Evolutionary conservation across 1,284 basidiomycete species (phyloP), one percentile per base, ranked within the genome.

Genomic region (Puccinia triticina): DNA sequence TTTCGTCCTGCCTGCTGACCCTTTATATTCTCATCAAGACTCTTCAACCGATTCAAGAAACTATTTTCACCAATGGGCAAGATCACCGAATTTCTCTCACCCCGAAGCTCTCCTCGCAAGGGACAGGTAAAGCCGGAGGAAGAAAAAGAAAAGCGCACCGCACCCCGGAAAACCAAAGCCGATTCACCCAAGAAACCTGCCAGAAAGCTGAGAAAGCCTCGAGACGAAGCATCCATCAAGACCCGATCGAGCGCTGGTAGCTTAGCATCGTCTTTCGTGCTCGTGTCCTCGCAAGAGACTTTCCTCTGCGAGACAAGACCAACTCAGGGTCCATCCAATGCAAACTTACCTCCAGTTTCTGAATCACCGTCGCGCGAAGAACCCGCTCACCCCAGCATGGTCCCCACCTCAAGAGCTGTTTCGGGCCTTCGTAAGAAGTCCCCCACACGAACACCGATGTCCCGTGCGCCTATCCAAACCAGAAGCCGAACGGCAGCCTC

Each of bases 301-400:
- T 66, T 66, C 18, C 34, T 66, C 18, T 66, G 61, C n/a, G 61
- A 66, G 3, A 18, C 61, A 66, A 61, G 29, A 61, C 59, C 59
- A 23, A 32, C 18, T 4, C 29, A 69, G 26, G 37, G 5, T 23
- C 1, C 37, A 43, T n/a, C 69, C 26, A 50, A 61, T 61, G 12
- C 32, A 8, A 61, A 12, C 59, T 3, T 34, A n/a, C 3, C 4
- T 11, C n/a, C 11, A 18, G 26, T 34, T 29, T 23, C 59, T 26
- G 12, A 26, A 61, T 11, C 5, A 29, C 4, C 16, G 2, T 18
- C 12, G 59, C n/a, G 10, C 11, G 10, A 23, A 10, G 26, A 26
- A 12, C 32, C 48, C 29, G 10, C 32, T 23, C 10, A 21, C n/a
- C n/a, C 48, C 18, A 18, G 14, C 59, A 29, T 29, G 59, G 29